phyloP scores from a whole-genome alignment of 2,329 filamentous ascomycete genomes.

The Hortaea werneckii region DNA sequence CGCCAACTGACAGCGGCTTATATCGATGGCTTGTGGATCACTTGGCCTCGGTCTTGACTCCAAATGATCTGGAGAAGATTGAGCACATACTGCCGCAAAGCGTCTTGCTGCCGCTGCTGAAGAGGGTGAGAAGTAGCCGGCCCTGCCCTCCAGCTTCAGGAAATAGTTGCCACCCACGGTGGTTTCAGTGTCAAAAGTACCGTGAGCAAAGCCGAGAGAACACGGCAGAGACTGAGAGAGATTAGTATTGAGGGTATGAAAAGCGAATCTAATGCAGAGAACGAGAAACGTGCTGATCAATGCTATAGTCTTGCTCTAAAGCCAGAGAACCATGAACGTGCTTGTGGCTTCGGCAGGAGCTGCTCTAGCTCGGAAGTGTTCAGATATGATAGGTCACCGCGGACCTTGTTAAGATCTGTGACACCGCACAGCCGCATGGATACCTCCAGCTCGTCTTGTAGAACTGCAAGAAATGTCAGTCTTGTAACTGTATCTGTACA shows the following conservation, averaged over 20 bases:
- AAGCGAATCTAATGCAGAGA: background rate
- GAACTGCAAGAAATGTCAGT: slow-evolving; percentile 19
- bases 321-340: slow-evolving; percentile 2
- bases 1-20: background rate
- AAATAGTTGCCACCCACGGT: no score
- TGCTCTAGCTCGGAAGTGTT: slow-evolving; percentile 45
- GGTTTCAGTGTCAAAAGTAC: no score
- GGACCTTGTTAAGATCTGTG: slow-evolving; percentile 49
- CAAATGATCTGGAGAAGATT: background rate
- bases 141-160: no score
- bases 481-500: background rate
- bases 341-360: slow-evolving; percentile 27
- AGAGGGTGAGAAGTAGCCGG: background rate
- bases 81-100: background rate
- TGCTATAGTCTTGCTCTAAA: slow-evolving; percentile 4
- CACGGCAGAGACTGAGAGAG: no score
- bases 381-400: slow-evolving; percentile 46
- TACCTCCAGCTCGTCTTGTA: slow-evolving; percentile 51
- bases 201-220: no score
- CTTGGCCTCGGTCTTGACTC: background rate
- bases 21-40: background rate
- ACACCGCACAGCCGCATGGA: slow-evolving; percentile 58
- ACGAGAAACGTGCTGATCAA: background rate
- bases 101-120: background rate
- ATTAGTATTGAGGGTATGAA: no score